Percentiles rank a stretch among this genome's conserved stretches.
Conservation (phyloP, 208 protist genomes). For the Leishmania amazonensis region DNA sequence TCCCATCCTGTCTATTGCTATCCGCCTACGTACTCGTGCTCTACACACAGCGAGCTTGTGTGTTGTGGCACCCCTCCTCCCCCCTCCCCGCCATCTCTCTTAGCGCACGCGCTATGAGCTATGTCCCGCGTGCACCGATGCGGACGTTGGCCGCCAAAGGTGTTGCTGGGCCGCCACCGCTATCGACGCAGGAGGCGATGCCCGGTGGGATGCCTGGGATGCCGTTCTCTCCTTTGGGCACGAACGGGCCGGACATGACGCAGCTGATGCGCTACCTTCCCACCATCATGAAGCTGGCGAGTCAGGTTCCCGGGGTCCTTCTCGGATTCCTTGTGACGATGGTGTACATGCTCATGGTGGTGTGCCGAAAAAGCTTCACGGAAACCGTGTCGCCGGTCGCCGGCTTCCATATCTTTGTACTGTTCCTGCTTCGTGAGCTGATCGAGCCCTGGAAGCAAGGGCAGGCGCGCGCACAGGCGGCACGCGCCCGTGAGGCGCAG, state of each 20-base stretch:
- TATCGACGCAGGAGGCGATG: not conserved
- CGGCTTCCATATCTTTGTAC: constrained; percentile 66
- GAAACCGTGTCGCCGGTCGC: constrained; percentile 56
- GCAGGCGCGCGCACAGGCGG: constrained; percentile 8
- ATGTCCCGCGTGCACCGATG: not conserved
- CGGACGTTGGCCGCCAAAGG: not conserved
- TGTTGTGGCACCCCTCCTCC: not conserved
- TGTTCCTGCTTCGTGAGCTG: constrained; percentile 63
- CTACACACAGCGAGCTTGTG: not conserved
- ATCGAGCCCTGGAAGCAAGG: constrained; percentile 43
- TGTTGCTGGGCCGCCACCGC: not conserved
- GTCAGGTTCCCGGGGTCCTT: constrained; percentile 45
- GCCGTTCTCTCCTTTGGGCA: constrained; percentile 16
- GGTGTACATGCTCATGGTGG: constrained; percentile 39
- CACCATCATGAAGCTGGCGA: constrained; percentile 42
- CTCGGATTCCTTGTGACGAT: constrained; percentile 60
- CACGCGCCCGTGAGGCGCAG: constrained; percentile 25
- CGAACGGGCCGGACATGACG: constrained; percentile 25
- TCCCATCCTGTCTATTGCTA: not conserved
- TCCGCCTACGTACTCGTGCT: not conserved
- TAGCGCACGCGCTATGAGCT: not conserved
- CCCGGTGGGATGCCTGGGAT: not conserved
- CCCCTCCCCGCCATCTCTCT: not conserved
- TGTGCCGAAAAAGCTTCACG: constrained; percentile 42
- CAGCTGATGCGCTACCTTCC: constrained; percentile 61